Conservation (phyloP, 108 stramenopile genomes). For the Pseudonitzschia multistriata region DNA sequence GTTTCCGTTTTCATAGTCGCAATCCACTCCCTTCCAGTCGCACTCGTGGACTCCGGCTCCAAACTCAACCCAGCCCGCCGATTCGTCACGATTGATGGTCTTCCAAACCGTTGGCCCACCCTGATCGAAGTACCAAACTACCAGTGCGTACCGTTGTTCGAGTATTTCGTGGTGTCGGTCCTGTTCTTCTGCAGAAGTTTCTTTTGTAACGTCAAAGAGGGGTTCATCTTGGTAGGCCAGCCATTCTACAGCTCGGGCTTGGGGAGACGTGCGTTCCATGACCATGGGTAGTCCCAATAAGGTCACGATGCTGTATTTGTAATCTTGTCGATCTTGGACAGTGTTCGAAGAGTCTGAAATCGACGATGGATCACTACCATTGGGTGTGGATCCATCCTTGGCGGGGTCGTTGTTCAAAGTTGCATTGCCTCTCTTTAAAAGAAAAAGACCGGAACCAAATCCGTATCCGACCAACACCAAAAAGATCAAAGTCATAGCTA, state of each 20-base stretch:
- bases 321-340: not conserved
- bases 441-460: slow-evolving; percentile 15
- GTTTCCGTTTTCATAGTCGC: not conserved
- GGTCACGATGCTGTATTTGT: slow-evolving; percentile 2
- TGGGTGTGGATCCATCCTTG: not conserved
- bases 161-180: not conserved
- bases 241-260: slow-evolving; percentile 24
- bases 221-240: slow-evolving; percentile 31
- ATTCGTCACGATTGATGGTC: slow-evolving; percentile 25
- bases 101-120: slow-evolving; percentile 32
- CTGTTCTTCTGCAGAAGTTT: not conserved
- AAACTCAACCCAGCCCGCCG: slow-evolving; percentile 23
- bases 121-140: slow-evolving; percentile 31
- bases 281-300: not conserved
- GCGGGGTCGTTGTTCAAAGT: not conserved
- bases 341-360: not conserved
- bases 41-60: slow-evolving; percentile 33
- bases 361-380: not conserved
- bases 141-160: slow-evolving; percentile 28
- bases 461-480: slow-evolving; percentile 10
- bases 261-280: slow-evolving; percentile 15
- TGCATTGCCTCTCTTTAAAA: not conserved
- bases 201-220: not conserved
- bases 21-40: slow-evolving; percentile 35
- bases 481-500: slow-evolving; percentile 3